Percentiles rank a stretch among this genome's conserved stretches.
phyloP scores from a whole-genome alignment of 345 rosid species.

The Lenwebbia sp. region DNA sequence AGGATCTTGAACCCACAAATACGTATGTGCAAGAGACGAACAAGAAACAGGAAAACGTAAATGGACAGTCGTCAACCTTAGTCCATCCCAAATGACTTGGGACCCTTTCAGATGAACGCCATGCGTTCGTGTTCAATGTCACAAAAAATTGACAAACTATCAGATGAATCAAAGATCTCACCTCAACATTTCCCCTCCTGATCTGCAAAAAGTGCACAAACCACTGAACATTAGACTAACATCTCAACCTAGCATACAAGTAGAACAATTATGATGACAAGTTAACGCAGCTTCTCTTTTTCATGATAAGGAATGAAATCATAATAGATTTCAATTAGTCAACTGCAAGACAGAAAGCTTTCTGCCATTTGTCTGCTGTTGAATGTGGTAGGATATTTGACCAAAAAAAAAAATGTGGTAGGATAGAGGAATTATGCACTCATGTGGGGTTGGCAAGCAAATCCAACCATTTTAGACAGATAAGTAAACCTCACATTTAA shows the following conservation, averaged over 20 bases:
- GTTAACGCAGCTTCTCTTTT: neutral
- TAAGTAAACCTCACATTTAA: slow-evolving; percentile 47
- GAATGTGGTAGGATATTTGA: neutral
- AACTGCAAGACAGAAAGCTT: neutral
- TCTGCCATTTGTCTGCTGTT: neutral
- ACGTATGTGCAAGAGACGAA: neutral
- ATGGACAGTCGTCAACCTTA: neutral
- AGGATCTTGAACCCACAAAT: neutral
- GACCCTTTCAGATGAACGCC: neutral
- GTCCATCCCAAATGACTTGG: neutral
- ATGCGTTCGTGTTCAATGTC: neutral
- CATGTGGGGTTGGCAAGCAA: neutral
- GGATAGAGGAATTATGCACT: neutral
- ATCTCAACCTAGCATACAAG: neutral
- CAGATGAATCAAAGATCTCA: slow-evolving; percentile 10
- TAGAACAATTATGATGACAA: neutral
- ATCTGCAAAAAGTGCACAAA: slow-evolving; percentile 34
- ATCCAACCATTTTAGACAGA: neutral
- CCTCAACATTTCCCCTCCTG: slow-evolving; percentile 76
- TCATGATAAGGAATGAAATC: neutral
- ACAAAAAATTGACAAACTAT: neutral
- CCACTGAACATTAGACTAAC: neutral
- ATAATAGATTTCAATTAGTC: neutral
- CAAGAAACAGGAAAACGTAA: neutral
- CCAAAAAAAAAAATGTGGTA: neutral